Conservation (phyloP, 495 filamentous ascomycete species). For the Aspergillus nidulans region DNA sequence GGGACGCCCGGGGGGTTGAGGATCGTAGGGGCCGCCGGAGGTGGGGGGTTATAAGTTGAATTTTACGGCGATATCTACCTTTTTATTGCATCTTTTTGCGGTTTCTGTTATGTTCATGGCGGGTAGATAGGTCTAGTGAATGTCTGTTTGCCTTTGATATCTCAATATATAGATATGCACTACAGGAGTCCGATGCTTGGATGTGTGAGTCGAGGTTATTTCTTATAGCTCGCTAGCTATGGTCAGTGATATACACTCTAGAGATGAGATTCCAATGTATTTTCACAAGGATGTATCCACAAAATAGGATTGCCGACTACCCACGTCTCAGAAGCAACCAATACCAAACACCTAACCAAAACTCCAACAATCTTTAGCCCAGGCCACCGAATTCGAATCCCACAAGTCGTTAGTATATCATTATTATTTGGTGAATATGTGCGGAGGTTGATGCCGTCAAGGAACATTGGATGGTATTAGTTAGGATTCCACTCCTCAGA, state of each 20-base stretch:
- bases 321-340: not conserved
- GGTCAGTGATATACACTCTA: not conserved
- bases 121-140: too few relatives aligned
- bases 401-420: not conserved
- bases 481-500: conserved; percentile 15
- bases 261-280: conserved; percentile 4
- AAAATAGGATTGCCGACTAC: not conserved
- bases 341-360: not conserved
- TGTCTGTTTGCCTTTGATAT: not conserved
- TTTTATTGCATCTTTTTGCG: not conserved
- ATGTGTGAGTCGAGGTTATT: not conserved
- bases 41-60: conserved; percentile 33
- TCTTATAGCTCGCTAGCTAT: not conserved
- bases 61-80: not conserved
- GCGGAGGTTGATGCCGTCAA: not conserved
- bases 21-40: conserved; percentile 64
- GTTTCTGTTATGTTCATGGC: not conserved
- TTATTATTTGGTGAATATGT: not conserved
- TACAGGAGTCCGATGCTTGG: not conserved
- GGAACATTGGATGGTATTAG: too few relatives aligned
- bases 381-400: not conserved
- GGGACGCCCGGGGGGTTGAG: conserved; percentile 73
- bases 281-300: not conserved
- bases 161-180: not conserved
- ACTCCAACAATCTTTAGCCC: not conserved